phyloP scores from a whole-genome alignment of 2,329 filamentous ascomycete species.

The Elsinoe ampelina region DNA sequence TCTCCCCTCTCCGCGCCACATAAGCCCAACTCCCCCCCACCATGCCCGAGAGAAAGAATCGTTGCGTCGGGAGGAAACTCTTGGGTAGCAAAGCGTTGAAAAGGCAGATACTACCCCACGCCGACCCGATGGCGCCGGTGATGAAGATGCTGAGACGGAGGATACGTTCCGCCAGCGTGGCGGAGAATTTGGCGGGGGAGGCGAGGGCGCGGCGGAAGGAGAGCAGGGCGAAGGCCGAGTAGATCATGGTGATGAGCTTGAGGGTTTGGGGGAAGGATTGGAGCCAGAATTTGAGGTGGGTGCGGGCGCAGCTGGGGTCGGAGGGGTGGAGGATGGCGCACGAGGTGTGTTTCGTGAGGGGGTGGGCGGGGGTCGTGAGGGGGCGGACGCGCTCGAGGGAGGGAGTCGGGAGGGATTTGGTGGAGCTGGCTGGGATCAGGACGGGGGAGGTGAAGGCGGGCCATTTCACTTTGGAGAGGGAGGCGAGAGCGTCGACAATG shows the following conservation, averaged over 20 bases:
- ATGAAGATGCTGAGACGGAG: conserved; percentile 68
- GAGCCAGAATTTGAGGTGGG: conserved; percentile 80
- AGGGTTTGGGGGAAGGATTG: conserved; percentile 69
- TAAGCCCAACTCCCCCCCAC: conserved; percentile 78
- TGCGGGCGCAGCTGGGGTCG: conserved; percentile 79
- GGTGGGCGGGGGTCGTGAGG: conserved; percentile 75
- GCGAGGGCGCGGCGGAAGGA: conserved; percentile 59
- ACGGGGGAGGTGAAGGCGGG: conserved; percentile 82
- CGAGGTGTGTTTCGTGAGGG: conserved; percentile 72
- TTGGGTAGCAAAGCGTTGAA: conserved; percentile 73
- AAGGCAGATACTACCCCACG: conserved; percentile 83
- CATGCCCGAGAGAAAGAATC: conserved; percentile 85
- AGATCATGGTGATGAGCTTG: conserved; percentile 67
- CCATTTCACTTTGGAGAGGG: conserved; percentile 76
- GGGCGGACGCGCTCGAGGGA: conserved; percentile 62
- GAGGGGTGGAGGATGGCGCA: conserved; percentile 83
- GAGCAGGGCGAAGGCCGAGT: conserved; percentile 61
- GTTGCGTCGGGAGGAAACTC: conserved; percentile 64
- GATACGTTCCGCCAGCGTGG: conserved; percentile 56
- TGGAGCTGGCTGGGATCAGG: conserved; percentile 62
- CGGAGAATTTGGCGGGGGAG: conserved; percentile 58
- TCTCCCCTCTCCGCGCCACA: conserved; percentile 55
- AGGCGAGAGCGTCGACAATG: conserved; percentile 70
- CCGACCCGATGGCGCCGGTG: conserved; percentile 73
- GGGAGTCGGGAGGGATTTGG: conserved; percentile 46